Evolutionary conservation across 495 filamentous ascomycete species (phyloP).

Genomic region (Acidomyces sp.): DNA sequence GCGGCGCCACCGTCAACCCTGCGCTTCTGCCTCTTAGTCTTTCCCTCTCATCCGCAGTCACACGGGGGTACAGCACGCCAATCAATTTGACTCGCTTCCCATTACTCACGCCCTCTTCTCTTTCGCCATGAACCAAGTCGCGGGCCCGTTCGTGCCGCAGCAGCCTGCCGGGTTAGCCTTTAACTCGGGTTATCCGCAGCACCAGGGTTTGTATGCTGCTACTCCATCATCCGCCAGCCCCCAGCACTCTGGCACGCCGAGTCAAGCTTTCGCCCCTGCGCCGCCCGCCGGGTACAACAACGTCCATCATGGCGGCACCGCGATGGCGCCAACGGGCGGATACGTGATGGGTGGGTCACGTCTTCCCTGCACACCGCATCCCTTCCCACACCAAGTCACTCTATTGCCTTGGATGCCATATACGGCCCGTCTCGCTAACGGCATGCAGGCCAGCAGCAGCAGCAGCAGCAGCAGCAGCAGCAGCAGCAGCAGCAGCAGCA

Average conservation of each 20-base stretch:
- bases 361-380: no score
- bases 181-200: no score
- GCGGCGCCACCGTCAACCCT: background rate
- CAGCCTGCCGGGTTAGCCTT: background rate
- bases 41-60: background rate
- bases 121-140: background rate
- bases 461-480: conserved; percentile 1
- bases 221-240: background rate
- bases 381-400: no score
- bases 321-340: conserved; percentile 6
- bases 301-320: conserved; percentile 4
- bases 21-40: background rate
- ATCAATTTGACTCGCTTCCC: background rate
- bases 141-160: conserved; percentile 2
- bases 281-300: conserved; percentile 1
- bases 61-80: background rate
- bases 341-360: no score
- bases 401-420: no score
- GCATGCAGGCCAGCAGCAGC: conserved; percentile 13
- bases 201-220: no score
- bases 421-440: no score
- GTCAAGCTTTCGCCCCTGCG: conserved; percentile 5
- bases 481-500: conserved; percentile 4
- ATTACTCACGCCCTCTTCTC: background rate
- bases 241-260: background rate